These are phyloP conservation scores for Ceratopteris richardii DNA, from an alignment of 75 land plant genomes.

Conservation along the genomic window DNA sequence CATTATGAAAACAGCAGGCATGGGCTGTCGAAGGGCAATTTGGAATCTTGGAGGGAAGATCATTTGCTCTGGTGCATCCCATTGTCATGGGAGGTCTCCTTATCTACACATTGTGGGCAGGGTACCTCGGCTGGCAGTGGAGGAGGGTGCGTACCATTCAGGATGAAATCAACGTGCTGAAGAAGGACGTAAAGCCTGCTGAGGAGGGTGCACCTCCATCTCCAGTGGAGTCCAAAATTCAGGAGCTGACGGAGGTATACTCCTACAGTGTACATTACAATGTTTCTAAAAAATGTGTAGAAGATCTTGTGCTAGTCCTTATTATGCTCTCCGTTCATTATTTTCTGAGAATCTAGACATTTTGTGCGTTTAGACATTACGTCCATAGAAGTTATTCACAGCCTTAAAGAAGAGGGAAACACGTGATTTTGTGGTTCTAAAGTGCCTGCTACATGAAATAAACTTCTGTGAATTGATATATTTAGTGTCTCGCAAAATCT, in stretches of 20 bases:
- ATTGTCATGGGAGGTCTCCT: conserved; percentile 76
- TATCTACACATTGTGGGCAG: conserved; percentile 66
- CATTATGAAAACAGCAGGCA: conserved; percentile 42
- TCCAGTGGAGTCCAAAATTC: conserved; percentile 57
- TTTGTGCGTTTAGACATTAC: no score
- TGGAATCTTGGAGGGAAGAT: conserved; percentile 89
- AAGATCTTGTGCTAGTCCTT: neutral
- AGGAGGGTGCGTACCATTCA: conserved; percentile 80
- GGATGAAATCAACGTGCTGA: conserved; percentile 78
- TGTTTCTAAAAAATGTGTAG: neutral
- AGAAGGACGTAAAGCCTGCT: conserved; percentile 78
- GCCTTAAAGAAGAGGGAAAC: no score
- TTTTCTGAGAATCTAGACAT: no score
- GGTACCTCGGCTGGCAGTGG: conserved; percentile 99
- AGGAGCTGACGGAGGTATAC: conserved; percentile 81
- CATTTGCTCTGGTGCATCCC: conserved; percentile 72
- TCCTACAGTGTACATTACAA: neutral
- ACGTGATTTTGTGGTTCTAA: no score
- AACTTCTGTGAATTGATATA: no score
- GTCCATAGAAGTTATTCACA: no score
- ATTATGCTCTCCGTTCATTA: neutral
- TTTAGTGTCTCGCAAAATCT: no score
- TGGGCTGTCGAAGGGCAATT: conserved; percentile 73
- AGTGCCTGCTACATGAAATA: no score
- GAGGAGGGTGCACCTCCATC: conserved; percentile 28